Evolutionary conservation across 208 protist genomes (phyloP).

Genomic region (Sergeia podlipaevii): DNA sequence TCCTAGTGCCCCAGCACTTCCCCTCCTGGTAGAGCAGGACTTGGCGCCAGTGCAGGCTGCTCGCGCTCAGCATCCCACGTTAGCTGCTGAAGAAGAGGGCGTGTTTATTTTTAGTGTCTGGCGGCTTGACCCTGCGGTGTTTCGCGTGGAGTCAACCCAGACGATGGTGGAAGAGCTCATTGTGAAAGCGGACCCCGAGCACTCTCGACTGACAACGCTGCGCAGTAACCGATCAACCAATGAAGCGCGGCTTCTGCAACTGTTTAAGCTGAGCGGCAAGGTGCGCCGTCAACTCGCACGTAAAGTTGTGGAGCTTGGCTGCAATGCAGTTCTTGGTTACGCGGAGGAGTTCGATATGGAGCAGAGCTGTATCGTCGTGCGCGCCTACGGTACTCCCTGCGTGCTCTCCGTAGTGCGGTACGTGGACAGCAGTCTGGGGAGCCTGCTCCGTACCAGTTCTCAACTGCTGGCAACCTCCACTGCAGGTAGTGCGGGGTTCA

Average conservation of each 20-base stretch:
- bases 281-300: slow-evolving; percentile 86
- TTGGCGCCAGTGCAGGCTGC: slow-evolving; percentile 46
- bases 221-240: slow-evolving; percentile 76
- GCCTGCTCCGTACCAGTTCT: neutral
- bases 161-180: slow-evolving; percentile 91
- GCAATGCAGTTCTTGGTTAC: slow-evolving; percentile 90
- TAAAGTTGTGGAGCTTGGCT: slow-evolving; percentile 87
- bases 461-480: too few species aligned
- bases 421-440: slow-evolving; percentile 31
- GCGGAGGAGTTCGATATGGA: slow-evolving; percentile 90
- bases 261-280: slow-evolving; percentile 90
- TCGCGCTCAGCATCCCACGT: slow-evolving; percentile 68
- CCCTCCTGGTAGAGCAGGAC: slow-evolving; percentile 24
- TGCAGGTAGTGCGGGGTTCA: too few species aligned
- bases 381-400: slow-evolving; percentile 89
- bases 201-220: slow-evolving; percentile 84
- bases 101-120: slow-evolving; percentile 82
- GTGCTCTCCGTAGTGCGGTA: slow-evolving; percentile 71
- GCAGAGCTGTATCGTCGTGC: slow-evolving; percentile 84
- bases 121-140: slow-evolving; percentile 82
- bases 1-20: slow-evolving; percentile 10
- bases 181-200: slow-evolving; percentile 88
- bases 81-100: slow-evolving; percentile 79
- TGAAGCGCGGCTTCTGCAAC: slow-evolving; percentile 77
- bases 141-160: slow-evolving; percentile 72